Evolutionary conservation across 306 rosid genomes (phyloP).

Genomic region (Albizia julibrissin): DNA sequence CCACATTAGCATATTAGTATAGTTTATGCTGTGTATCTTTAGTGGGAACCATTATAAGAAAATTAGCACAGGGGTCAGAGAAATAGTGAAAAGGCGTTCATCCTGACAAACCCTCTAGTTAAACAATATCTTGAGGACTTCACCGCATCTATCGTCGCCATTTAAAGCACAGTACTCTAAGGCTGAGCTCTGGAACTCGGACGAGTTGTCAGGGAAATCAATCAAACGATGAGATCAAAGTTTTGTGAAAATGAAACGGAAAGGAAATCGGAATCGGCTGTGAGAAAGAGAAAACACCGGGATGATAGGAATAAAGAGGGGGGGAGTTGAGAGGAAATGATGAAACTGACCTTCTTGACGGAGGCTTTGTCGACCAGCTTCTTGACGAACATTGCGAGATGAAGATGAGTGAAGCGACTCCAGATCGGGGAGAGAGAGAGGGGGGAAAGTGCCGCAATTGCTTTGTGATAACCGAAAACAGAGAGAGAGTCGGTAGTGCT

Average conservation of each 20-base stretch:
- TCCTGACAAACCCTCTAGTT: not conserved
- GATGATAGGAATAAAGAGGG: too few species aligned
- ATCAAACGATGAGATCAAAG: not conserved
- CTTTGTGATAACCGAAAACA: slow-evolving; percentile 63
- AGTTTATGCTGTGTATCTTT: not conserved
- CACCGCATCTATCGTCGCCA: not conserved
- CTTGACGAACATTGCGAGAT: slow-evolving; percentile 65
- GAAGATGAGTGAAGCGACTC: slow-evolving; percentile 8
- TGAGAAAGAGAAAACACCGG: too few species aligned
- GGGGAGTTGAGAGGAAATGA: not conserved
- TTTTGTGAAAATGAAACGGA: not conserved
- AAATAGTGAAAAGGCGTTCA: not conserved
- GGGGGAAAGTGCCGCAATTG: slow-evolving; percentile 9
- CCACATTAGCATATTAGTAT: not conserved
- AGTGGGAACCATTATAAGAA: not conserved
- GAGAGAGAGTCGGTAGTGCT: not conserved
- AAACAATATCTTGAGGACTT: not conserved
- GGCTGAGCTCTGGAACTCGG: not conserved
- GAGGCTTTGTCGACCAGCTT: slow-evolving; percentile 90
- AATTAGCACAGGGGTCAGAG: not conserved
- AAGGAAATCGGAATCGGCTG: not conserved
- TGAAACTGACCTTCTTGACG: slow-evolving; percentile 55
- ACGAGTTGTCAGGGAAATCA: not conserved
- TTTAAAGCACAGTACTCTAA: not conserved
- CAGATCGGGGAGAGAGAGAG: slow-evolving; percentile 15